A percentile compares a stretch with the other conserved stretches of the same genome.
phyloP scores from a whole-genome alignment of 208 protist genomes.

The Trypanosoma avium region DNA sequence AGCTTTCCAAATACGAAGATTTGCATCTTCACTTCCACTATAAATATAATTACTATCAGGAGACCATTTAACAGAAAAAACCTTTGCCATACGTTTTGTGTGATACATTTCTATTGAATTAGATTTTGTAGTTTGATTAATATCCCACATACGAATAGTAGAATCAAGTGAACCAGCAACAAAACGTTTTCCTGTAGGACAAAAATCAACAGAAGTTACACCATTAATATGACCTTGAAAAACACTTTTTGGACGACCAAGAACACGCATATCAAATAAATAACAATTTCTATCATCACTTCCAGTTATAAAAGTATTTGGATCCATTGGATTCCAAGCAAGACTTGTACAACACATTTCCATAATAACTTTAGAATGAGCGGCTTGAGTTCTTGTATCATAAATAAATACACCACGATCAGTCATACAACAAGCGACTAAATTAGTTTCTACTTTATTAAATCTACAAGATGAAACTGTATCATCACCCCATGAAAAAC shows the following conservation, averaged over 20 bases:
- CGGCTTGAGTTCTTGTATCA: slow-evolving; percentile 88
- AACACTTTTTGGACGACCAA: slow-evolving; percentile 91
- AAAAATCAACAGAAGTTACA: slow-evolving; percentile 95
- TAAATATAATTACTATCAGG: slow-evolving; percentile 95
- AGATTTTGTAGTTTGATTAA: slow-evolving; percentile 83
- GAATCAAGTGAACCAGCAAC: slow-evolving; percentile 95
- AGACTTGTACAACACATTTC: slow-evolving; percentile 93
- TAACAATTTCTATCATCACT: slow-evolving; percentile 98
- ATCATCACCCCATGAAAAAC: slow-evolving; percentile 94
- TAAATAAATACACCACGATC: slow-evolving; percentile 95
- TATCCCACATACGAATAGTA: slow-evolving; percentile 95
- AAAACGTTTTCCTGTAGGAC: slow-evolving; percentile 95
- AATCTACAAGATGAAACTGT: slow-evolving; percentile 89
- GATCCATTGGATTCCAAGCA: slow-evolving; percentile 97
- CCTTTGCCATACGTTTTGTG: slow-evolving; percentile 98
- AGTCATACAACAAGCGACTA: slow-evolving; percentile 89
- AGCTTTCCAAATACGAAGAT: slow-evolving; percentile 97
- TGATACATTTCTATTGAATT: slow-evolving; percentile 97
- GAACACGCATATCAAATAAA: slow-evolving; percentile 97
- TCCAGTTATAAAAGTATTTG: slow-evolving; percentile 96
- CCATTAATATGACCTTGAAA: slow-evolving; percentile 96
- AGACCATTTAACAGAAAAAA: slow-evolving; percentile 92
- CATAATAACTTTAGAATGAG: slow-evolving; percentile 94
- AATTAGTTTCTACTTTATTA: slow-evolving; percentile 94
- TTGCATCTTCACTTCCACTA: slow-evolving; percentile 96